Base-by-base conservation (phyloP, 2,329 filamentous ascomycete genomes). In the Aspergillus udagawae region DNA sequence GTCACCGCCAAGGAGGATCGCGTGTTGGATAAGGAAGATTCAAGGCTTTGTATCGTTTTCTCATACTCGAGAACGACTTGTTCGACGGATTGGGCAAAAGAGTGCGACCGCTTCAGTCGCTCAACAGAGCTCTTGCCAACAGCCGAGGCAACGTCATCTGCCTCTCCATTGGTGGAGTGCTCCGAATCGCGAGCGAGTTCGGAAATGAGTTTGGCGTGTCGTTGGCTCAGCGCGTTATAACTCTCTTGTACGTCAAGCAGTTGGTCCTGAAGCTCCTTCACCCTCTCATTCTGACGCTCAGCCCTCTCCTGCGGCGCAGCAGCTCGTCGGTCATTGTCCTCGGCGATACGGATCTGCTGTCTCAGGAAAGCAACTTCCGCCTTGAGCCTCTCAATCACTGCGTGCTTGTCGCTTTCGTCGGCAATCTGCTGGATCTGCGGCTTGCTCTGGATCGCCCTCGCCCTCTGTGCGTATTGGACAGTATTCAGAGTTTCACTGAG, bases 401-500 rank as follows among this genome's bases (percentile, higher is more conserved):
- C 92, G 73, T 96, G 90, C 74, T 96, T 97, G 76, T 99, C 94
- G 54, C 89, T 86, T 61, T 97, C 93, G 66, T 97, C 93, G 17
- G 85, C 79, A 44, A 91, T 80, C 70, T 96, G 90, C 74, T 99
- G 94, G 60, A 99, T 97, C 59, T 92, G 88, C 7, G 94, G 95
- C 74, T 97, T 97, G 77, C 91, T 96, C 79, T 99, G 94, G 59
- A 99, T 99, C 1, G 92, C 92, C 63, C 94, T 88, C 61, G 94
- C 95, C 63, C 94, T 86, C 77, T 97, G 94, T 6, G 94, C 94
- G 75, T 99, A 99, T 73, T 97, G 90, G 23, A 99, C 91, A 0
- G 94, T 99, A 73, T 99, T 99, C 57, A 99, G 80, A 0, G 95
- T 97, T 77, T 99, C 94, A 77, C 92, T 97, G 48, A 99, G 80